A percentile compares a stretch with the other conserved stretches of the same genome.
These are phyloP conservation scores for Selaginella tamariscina DNA, from an alignment of 75 land plant species.

Conservation along the genomic window DNA sequence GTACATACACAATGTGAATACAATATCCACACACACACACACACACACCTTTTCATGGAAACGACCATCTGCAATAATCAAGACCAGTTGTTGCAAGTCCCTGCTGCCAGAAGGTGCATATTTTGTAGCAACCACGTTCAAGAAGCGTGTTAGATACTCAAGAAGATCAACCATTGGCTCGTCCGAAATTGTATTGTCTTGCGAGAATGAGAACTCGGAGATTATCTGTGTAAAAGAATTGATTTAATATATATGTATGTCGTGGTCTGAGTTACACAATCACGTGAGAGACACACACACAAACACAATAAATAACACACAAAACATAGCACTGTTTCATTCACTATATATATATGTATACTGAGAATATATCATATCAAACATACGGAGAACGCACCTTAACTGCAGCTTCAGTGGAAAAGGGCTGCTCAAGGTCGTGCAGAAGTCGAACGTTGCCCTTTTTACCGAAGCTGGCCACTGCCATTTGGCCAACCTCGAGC, in stretches of 20 bases:
- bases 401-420: constrained; percentile 69
- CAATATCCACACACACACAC: background rate
- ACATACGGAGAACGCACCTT: constrained; percentile 28
- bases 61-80: constrained; percentile 90
- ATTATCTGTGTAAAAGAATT: constrained; percentile 45
- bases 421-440: constrained; percentile 82
- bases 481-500: constrained; percentile 82
- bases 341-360: no score
- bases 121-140: constrained; percentile 49
- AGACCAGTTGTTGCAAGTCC: constrained; percentile 74
- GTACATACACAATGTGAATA: background rate
- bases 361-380: no score
- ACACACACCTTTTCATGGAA: constrained; percentile 72
- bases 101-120: constrained; percentile 61
- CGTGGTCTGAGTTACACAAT: no score
- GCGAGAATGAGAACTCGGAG: constrained; percentile 73
- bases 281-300: no score
- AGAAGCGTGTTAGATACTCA: constrained; percentile 52
- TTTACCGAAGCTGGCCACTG: constrained; percentile 91
- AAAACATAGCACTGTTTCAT: background rate
- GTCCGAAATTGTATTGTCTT: constrained; percentile 82
- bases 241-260: no score
- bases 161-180: constrained; percentile 85
- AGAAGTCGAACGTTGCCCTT: constrained; percentile 79
- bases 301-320: background rate